Conservation (phyloP, 768 basidiomycete species). For the Cantharellus cinnabarinus region DNA sequence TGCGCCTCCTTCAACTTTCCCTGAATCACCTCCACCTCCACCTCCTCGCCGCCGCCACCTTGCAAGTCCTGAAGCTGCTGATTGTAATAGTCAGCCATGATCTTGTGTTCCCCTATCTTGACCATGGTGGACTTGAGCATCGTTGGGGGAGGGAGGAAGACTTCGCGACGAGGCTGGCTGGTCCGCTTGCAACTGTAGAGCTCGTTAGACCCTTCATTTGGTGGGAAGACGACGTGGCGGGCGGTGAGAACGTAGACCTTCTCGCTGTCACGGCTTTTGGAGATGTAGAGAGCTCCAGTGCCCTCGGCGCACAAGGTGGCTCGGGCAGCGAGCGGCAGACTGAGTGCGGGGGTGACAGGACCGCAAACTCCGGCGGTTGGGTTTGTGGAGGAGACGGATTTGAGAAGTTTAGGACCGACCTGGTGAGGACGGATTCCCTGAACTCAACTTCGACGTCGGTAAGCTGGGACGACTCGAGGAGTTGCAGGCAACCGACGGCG, state of each 20-base stretch:
- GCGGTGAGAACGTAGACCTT: not conserved
- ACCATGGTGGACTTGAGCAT: conserved; percentile 8
- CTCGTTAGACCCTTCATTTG: not conserved
- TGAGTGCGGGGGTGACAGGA: conserved; percentile 20
- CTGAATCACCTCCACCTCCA: not conserved
- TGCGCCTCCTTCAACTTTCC: conserved; percentile 5
- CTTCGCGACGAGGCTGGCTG: conserved; percentile 3
- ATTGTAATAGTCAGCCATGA: conserved; percentile 1
- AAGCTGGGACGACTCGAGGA: conserved; percentile 3
- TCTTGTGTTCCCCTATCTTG: conserved; percentile 1
- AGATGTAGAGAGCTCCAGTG: conserved; percentile 12
- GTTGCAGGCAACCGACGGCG: not conserved
- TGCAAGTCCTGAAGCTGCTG: not conserved
- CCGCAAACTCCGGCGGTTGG: conserved; percentile 2
- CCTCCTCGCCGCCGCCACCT: conserved; percentile 8
- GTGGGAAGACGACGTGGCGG: conserved; percentile 1
- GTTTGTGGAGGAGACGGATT: conserved; percentile 3
- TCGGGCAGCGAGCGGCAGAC: conserved; percentile 18
- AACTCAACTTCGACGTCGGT: conserved; percentile 6
- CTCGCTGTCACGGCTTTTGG: conserved; percentile 3
- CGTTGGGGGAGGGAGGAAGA: conserved; percentile 10
- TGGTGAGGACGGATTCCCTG: conserved; percentile 4
- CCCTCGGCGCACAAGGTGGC: conserved; percentile 16
- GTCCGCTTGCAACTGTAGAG: conserved; percentile 1
- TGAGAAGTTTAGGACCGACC: conserved; percentile 6